Evolutionary conservation across 164 flowering plant genomes (phyloP), one percentile per base, ranked within the genome.

Genomic region (Paratinospora sagittata): DNA sequence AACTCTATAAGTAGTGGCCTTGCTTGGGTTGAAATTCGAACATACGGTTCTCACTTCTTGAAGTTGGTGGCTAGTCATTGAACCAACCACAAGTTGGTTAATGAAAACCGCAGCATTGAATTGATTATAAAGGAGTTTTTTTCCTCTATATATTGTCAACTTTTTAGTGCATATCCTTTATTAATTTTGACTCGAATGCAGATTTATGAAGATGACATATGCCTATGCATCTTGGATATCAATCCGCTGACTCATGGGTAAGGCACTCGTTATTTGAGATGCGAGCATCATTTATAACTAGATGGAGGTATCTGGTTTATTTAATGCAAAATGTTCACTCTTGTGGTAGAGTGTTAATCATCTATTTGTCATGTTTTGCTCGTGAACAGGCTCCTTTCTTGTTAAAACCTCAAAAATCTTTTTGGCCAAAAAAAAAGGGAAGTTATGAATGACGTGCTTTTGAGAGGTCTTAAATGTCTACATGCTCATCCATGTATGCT

Each of bases 191-290:
- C 63, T 69, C 74, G 21, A 37, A 63, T 61, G 27, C 95, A 91
- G 98, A 84, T 94, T 58, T 91, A 88, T 77, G 98, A 94, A 79
- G 98, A 94, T 83, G 95, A 88, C 63, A 72, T 66, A 63, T 90
- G 98, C 83, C 41, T 94, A 3, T 89, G 97, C 81, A 87, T 94
- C 68, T 84, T 94, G 90, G 98, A 94, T 73, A 77, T 78, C 39
- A 84, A 84, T 78, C 98, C 98, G 2, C 74, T 94, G 79, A 82
- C 80, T 82, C 85, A 63, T 84, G 98, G 98, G 98, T 93, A 91
- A 90, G 92, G 87, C 83, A 86, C 80, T 72, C 73, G 67, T 37
- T 70, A 61, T 71, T 69, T 64, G 36, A 74, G 66, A 66, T 67
- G 27, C 66, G 6, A 67, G n/a, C 16, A 34, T 13, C 26, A 7